phyloP scores from a whole-genome alignment of 2,329 filamentous ascomycete genomes.

The Diaporthe sp. region DNA sequence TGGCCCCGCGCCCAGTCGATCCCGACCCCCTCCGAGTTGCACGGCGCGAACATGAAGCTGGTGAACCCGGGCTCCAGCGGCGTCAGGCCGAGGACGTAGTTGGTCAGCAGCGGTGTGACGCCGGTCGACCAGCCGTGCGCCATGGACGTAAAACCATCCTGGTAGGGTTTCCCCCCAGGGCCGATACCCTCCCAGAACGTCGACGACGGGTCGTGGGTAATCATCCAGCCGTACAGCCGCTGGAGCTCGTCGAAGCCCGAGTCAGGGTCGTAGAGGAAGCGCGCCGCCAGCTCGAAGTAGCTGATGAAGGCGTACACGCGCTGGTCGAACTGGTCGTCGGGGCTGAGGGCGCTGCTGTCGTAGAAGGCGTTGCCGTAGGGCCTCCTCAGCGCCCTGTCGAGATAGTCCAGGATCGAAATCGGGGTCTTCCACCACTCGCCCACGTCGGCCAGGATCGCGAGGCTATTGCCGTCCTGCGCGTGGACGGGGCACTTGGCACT shows the following conservation, averaged over 20 bases:
- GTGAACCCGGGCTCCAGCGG: slow-evolving; percentile 59
- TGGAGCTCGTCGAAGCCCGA: slow-evolving; percentile 59
- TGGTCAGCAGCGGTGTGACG: slow-evolving; percentile 59
- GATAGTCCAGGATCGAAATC: slow-evolving; percentile 54
- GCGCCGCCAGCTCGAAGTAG: slow-evolving; percentile 65
- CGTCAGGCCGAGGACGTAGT: slow-evolving; percentile 60
- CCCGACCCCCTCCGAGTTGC: slow-evolving; percentile 45
- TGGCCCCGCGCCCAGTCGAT: slow-evolving; percentile 57
- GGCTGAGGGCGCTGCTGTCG: slow-evolving; percentile 55
- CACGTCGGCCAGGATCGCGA: slow-evolving; percentile 57
- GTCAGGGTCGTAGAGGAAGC: slow-evolving; percentile 50
- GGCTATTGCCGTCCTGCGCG: slow-evolving; percentile 64
- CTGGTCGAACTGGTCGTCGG: slow-evolving; percentile 52
- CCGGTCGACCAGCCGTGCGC: slow-evolving; percentile 66
- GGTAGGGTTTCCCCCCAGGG: slow-evolving; percentile 55
- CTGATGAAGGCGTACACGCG: slow-evolving; percentile 66
- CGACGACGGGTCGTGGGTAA: slow-evolving; percentile 56
- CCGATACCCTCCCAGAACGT: slow-evolving; percentile 67
- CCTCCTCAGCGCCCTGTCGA: slow-evolving; percentile 50
- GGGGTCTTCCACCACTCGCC: slow-evolving; percentile 48
- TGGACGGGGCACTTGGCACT: slow-evolving; percentile 52
- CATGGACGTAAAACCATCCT: slow-evolving; percentile 60
- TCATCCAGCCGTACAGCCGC: slow-evolving; percentile 65
- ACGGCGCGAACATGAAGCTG: slow-evolving; percentile 56
- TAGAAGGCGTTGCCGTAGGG: slow-evolving; percentile 66